A percentile compares a stretch with the other conserved stretches of the same genome.
phyloP scores from a whole-genome alignment of 2,329 filamentous ascomycete genomes.

The Diaporthe batatas region DNA sequence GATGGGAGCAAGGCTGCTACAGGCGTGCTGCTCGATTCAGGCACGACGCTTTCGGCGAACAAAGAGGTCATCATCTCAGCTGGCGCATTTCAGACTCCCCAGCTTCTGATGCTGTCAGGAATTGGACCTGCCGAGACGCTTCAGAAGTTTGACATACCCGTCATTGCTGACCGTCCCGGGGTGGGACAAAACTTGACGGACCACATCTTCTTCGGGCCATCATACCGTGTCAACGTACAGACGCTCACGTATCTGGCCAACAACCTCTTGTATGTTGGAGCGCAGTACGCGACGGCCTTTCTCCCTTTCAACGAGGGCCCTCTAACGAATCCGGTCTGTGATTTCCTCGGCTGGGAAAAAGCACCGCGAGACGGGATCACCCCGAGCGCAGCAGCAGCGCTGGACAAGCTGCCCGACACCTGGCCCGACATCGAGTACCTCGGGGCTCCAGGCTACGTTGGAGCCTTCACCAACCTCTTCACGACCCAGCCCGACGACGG shows the following conservation, averaged over 20 bases:
- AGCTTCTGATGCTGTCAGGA: conserved; percentile 50
- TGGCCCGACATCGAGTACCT: conserved; percentile 36
- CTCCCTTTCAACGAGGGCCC: conserved; percentile 10
- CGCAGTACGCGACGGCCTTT: not conserved
- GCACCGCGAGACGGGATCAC: conserved; percentile 15
- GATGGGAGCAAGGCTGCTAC: conserved; percentile 24
- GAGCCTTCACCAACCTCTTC: conserved; percentile 24
- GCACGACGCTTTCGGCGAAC: conserved; percentile 3
- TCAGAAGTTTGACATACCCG: conserved; percentile 47
- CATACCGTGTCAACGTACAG: conserved; percentile 15
- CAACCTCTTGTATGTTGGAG: not conserved
- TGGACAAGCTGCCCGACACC: conserved; percentile 1
- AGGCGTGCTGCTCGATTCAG: not conserved
- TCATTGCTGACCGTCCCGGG: conserved; percentile 46
- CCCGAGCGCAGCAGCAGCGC: not conserved
- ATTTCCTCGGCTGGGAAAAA: conserved; percentile 26
- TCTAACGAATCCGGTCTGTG: conserved; percentile 10
- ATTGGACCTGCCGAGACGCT: conserved; percentile 42
- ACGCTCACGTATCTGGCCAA: conserved; percentile 10
- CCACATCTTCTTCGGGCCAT: conserved; percentile 28
- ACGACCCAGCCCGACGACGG: not conserved
- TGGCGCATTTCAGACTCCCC: conserved; percentile 57
- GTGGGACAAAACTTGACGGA: conserved; percentile 43
- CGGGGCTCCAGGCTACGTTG: not conserved
- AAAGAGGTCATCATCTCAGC: conserved; percentile 59